Conservation (phyloP, 1,284 basidiomycete genomes). For the Laetiporus sulphureus region DNA sequence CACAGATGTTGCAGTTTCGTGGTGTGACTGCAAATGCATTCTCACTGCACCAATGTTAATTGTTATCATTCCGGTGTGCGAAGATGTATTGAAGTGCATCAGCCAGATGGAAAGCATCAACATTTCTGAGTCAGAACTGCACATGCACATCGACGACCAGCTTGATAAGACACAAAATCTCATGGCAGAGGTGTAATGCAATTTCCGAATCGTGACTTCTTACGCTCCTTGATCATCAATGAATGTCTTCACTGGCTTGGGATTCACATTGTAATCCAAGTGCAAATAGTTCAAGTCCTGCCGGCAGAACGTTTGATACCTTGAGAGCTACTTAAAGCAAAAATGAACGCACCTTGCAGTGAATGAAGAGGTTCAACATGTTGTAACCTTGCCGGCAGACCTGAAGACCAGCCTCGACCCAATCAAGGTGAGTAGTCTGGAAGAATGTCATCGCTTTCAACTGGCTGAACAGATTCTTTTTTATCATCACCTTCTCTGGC, state of each 20-base stretch:
- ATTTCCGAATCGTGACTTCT: conserved; percentile 99
- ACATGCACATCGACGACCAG: conserved; percentile 98
- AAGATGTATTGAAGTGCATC: conserved; percentile 99
- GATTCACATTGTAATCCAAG: conserved; percentile 90
- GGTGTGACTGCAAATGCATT: no score
- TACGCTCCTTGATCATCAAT: conserved; percentile 99
- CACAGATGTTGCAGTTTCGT: no score
- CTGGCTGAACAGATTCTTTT: conserved; percentile 94
- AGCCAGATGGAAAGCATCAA: conserved; percentile 98
- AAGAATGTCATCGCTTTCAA: conserved; percentile 99
- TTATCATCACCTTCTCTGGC: conserved; percentile 94
- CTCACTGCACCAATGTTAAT: no score
- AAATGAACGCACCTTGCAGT: conserved; percentile 73
- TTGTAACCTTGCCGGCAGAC: conserved; percentile 99
- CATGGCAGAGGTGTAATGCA: conserved; percentile 96
- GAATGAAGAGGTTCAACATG: conserved; percentile 98
- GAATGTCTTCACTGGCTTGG: conserved; percentile 98
- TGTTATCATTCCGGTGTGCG: no score
- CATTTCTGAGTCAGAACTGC: conserved; percentile 97
- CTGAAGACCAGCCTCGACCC: conserved; percentile 99
- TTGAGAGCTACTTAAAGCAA: background rate
- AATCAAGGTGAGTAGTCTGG: conserved; percentile 96
- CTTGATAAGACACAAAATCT: conserved; percentile 96
- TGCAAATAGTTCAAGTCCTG: conserved; percentile 95
- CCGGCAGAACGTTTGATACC: background rate